phyloP scores from a whole-genome alignment of 345 rosid species.

The Nephelium lappaceum region DNA sequence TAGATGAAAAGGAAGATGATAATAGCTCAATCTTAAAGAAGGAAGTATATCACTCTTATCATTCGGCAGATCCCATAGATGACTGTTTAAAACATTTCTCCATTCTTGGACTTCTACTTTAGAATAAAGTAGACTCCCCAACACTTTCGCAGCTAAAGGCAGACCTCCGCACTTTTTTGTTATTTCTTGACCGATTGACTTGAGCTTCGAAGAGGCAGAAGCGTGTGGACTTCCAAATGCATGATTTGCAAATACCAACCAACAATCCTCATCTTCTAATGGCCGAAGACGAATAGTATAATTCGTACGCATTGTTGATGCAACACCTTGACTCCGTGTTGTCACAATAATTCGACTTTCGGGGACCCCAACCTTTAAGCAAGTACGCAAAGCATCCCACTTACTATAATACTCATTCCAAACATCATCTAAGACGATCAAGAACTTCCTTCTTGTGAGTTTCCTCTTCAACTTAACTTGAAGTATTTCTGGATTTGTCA shows the following conservation, averaged over 20 bases:
- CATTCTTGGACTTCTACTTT: slow-evolving; percentile 35
- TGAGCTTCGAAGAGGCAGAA: slow-evolving; percentile 21
- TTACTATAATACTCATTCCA: slow-evolving; percentile 34
- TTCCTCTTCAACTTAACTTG: slow-evolving; percentile 38
- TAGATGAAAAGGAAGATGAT: slow-evolving; percentile 33
- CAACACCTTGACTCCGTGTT: slow-evolving; percentile 36
- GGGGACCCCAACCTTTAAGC: slow-evolving; percentile 24
- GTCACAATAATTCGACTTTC: slow-evolving; percentile 46
- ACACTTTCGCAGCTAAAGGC: slow-evolving; percentile 42
- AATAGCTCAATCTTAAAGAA: slow-evolving; percentile 36
- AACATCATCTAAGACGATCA: slow-evolving; percentile 43
- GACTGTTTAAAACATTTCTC: slow-evolving; percentile 38
- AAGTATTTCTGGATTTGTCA: slow-evolving; percentile 35
- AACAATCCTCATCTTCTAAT: slow-evolving; percentile 35
- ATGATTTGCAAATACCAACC: slow-evolving; percentile 30
- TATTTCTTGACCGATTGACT: slow-evolving; percentile 34
- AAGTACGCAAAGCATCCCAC: slow-evolving; percentile 37
- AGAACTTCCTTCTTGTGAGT: slow-evolving; percentile 24
- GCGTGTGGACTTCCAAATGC: slow-evolving; percentile 24
- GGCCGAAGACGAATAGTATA: slow-evolving; percentile 29
- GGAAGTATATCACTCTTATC: slow-evolving; percentile 35
- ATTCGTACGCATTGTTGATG: slow-evolving; percentile 23
- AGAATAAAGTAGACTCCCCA: slow-evolving; percentile 40
- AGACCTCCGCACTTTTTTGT: slow-evolving; percentile 43
- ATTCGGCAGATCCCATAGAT: slow-evolving; percentile 38